phyloP scores from a whole-genome alignment of 345 rosid species.

The Gossypium australe region DNA sequence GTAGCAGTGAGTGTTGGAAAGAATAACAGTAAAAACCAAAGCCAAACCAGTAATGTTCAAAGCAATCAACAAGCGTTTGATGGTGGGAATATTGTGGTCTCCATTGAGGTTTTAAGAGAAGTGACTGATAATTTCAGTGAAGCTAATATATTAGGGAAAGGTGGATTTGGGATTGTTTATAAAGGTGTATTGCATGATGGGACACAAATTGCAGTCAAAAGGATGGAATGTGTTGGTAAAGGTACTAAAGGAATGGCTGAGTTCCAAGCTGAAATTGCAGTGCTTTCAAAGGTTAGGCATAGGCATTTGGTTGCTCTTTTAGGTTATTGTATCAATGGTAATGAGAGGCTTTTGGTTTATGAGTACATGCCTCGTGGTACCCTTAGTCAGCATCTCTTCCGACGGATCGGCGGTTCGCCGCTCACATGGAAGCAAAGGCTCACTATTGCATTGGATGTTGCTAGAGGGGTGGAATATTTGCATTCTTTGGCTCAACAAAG shows the following conservation, averaged over 20 bases:
- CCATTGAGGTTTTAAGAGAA: slow-evolving; percentile 58
- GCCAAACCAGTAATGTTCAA: background rate
- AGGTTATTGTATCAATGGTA: background rate
- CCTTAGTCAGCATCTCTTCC: slow-evolving; percentile 65
- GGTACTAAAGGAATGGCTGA: slow-evolving; percentile 71
- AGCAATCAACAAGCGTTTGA: slow-evolving; percentile 38
- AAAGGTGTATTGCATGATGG: slow-evolving; percentile 74
- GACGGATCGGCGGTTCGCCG: slow-evolving; percentile 34
- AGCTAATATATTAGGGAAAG: slow-evolving; percentile 60
- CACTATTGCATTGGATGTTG: slow-evolving; percentile 72
- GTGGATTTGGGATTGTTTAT: slow-evolving; percentile 41
- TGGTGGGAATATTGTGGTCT: slow-evolving; percentile 52
- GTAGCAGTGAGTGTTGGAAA: background rate
- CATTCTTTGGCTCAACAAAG: slow-evolving; percentile 84
- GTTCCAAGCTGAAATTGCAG: slow-evolving; percentile 82
- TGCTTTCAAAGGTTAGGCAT: slow-evolving; percentile 58
- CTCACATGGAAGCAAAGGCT: slow-evolving; percentile 81
- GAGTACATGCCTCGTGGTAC: slow-evolving; percentile 28
- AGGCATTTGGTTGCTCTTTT: background rate
- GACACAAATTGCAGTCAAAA: slow-evolving; percentile 72
- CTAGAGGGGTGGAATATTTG: slow-evolving; percentile 86
- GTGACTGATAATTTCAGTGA: slow-evolving; percentile 69
- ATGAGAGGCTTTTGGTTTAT: background rate
- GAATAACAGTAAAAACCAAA: background rate
- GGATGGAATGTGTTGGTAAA: slow-evolving; percentile 59